Percentiles rank a stretch among this genome's conserved stretches.
Evolutionary conservation across 2,329 filamentous ascomycete species (phyloP).

Genomic region (Botrytis porri): DNA sequence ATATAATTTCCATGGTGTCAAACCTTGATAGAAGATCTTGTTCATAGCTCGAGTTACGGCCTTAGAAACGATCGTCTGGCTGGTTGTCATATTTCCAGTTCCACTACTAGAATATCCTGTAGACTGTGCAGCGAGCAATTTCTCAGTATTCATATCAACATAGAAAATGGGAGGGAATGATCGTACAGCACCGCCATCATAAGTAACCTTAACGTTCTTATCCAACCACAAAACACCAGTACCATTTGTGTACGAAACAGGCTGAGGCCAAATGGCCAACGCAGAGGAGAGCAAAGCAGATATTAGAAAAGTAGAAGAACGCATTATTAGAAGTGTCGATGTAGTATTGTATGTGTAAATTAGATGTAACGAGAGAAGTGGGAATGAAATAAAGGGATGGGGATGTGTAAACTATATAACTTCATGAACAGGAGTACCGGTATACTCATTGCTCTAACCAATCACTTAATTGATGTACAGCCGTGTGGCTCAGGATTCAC

Average conservation of each 20-base stretch:
- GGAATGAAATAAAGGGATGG: neutral
- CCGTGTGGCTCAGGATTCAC: neutral
- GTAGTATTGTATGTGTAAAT: neutral
- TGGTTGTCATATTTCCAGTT: conserved; percentile 32
- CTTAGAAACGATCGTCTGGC: conserved; percentile 53
- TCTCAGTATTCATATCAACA: conserved; percentile 31
- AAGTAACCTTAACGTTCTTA: conserved; percentile 51
- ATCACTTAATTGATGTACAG: neutral
- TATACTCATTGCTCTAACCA: neutral
- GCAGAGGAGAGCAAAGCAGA: conserved; percentile 26
- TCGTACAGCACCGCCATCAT: conserved; percentile 57
- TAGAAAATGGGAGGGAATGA: conserved; percentile 39
- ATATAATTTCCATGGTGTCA: conserved; percentile 77
- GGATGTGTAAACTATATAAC: conserved; percentile 37
- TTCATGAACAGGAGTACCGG: conserved; percentile 25
- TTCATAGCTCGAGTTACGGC: conserved; percentile 58
- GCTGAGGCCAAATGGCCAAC: conserved; percentile 57
- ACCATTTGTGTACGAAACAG: conserved; percentile 50
- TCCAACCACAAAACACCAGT: conserved; percentile 53
- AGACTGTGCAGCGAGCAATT: conserved; percentile 24
- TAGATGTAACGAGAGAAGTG: neutral
- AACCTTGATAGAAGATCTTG: conserved; percentile 63
- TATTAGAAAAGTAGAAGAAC: conserved; percentile 26
- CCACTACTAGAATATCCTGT: conserved; percentile 21
- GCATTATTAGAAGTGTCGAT: conserved; percentile 24